Evolutionary conservation across 306 rosid genomes (phyloP).

Genomic region (Dryas octopetala): DNA sequence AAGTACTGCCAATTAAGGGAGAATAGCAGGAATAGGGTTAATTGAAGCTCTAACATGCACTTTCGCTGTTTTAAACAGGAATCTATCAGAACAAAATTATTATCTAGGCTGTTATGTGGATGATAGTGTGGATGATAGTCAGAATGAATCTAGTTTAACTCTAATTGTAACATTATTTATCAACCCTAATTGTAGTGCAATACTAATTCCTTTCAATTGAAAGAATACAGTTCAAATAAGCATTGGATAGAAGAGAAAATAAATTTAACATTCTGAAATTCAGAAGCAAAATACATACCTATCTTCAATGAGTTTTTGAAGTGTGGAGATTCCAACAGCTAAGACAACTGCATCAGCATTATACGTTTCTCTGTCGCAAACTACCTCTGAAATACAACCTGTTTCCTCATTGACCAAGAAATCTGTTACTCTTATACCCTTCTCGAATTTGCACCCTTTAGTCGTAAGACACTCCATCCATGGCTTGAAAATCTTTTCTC

Average conservation of each 20-base stretch:
- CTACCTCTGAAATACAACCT: slow-evolving; percentile 38
- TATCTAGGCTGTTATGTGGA: background rate
- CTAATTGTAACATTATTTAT: background rate
- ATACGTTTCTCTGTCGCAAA: slow-evolving; percentile 31
- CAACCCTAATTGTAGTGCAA: background rate
- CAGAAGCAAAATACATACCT: slow-evolving; percentile 30
- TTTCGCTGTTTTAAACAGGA: background rate
- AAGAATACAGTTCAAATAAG: background rate
- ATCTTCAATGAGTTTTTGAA: slow-evolving; percentile 45
- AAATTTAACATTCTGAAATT: background rate
- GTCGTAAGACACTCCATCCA: slow-evolving; percentile 48
- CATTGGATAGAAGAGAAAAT: background rate
- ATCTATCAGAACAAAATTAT: background rate
- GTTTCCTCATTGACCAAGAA: slow-evolving; percentile 40
- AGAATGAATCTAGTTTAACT: background rate
- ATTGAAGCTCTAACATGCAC: slow-evolving; percentile 10
- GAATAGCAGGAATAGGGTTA: slow-evolving; percentile 20
- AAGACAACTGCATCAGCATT: slow-evolving; percentile 55
- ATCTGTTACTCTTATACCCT: slow-evolving; percentile 38
- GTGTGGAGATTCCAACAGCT: slow-evolving; percentile 45
- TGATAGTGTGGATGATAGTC: background rate
- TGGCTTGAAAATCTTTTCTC: slow-evolving; percentile 45
- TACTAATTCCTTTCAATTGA: background rate
- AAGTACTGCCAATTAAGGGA: slow-evolving; percentile 25
- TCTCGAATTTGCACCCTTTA: slow-evolving; percentile 49